Percentiles rank a stretch among this genome's conserved stretches.
Evolutionary conservation across 139 green algal genomes (phyloP).

Genomic region (Micromonas pusilla): DNA sequence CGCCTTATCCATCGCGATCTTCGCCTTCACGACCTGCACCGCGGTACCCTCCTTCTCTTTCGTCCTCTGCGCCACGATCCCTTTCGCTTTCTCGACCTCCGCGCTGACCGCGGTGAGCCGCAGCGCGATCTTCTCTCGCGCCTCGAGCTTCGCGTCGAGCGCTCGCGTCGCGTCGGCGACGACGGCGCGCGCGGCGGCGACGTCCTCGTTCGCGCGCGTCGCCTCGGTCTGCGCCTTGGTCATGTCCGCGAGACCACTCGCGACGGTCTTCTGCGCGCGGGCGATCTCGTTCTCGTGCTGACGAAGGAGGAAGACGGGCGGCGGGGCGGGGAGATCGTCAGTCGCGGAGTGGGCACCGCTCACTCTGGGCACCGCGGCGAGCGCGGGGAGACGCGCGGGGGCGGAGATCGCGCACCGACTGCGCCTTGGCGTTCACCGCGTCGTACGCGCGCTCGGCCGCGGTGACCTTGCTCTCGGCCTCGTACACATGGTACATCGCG

Average conservation of each 20-base stretch:
- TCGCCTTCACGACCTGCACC: neutral
- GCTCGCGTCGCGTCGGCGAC: neutral
- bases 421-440: neutral
- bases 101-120: neutral
- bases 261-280: neutral
- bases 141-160: neutral
- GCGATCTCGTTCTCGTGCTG: neutral
- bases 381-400: neutral
- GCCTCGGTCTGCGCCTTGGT: neutral
- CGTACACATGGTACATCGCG: neutral
- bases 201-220: neutral
- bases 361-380: neutral
- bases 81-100: neutral
- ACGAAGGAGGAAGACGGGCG: too few relatives aligned
- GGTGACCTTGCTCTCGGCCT: neutral
- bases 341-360: neutral
- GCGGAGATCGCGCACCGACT: neutral
- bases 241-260: neutral
- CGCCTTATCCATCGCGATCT: neutral
- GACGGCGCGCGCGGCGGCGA: neutral
- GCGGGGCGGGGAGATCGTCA: too few relatives aligned
- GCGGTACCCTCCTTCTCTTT: neutral
- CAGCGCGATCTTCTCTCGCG: neutral
- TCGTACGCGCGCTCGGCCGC: neutral
- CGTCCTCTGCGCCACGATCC: neutral